Percentiles rank a stretch among this genome's conserved stretches.
phyloP scores from a whole-genome alignment of 2,329 filamentous ascomycete species.

The Claviceps monticola region DNA sequence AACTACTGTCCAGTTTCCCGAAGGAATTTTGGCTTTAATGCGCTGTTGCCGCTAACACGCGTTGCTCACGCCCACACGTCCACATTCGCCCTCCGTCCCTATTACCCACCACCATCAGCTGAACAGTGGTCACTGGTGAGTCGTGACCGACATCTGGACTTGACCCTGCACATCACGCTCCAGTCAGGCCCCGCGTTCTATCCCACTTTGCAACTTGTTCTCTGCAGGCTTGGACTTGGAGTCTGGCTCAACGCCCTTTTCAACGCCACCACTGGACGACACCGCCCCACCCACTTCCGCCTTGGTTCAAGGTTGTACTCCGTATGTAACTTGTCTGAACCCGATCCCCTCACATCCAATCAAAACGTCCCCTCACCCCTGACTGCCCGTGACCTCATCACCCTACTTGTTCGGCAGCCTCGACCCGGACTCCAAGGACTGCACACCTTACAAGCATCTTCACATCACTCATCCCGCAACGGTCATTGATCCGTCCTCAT shows the following conservation, averaged over 20 bases:
- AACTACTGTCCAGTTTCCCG: not conserved
- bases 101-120: not conserved
- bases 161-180: too few species aligned
- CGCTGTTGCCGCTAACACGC: not conserved
- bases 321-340: too few species aligned
- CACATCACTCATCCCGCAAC: constrained; percentile 4
- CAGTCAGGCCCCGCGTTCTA: too few species aligned
- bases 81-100: not conserved
- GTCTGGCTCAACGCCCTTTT: too few species aligned
- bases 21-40: not conserved
- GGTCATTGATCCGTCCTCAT: not conserved
- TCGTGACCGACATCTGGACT: too few species aligned
- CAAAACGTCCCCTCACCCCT: constrained; percentile 6
- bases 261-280: constrained; percentile 4
- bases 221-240: too few species aligned
- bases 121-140: too few species aligned
- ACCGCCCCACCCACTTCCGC: constrained; percentile 2
- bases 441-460: not conserved
- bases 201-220: too few species aligned
- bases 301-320: not conserved
- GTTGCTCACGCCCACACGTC: not conserved
- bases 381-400: constrained; percentile 15
- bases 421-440: constrained; percentile 4
- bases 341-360: constrained; percentile 7
- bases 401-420: constrained; percentile 4